Conservation (phyloP, 768 basidiomycete genomes). For the Trametes elegans region DNA sequence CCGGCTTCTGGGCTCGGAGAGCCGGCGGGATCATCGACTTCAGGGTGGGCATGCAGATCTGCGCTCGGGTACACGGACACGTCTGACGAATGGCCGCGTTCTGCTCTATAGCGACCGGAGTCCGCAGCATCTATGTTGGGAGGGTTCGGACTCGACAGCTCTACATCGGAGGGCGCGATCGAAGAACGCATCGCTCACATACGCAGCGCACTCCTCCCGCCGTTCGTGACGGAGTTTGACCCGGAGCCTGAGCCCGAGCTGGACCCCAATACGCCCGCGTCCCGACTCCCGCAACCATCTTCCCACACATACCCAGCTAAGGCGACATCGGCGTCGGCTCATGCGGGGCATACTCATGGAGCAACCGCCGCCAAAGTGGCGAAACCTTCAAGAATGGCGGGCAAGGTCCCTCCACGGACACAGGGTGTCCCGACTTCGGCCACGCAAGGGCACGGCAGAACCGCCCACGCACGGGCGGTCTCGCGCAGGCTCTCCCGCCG, state of each 20-base stretch:
- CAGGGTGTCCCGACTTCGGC: neutral
- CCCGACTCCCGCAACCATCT: slow-evolving; percentile 3
- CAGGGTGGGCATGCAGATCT: slow-evolving; percentile 2
- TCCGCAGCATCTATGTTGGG: neutral
- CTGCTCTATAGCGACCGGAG: neutral
- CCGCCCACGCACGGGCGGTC: neutral
- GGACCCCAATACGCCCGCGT: neutral
- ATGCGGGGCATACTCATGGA: neutral
- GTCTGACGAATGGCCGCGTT: neutral
- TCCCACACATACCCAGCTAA: neutral
- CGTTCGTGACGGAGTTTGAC: slow-evolving; percentile 5
- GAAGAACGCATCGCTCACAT: slow-evolving; percentile 20
- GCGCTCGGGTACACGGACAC: neutral
- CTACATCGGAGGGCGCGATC: slow-evolving; percentile 1
- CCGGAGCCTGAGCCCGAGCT: slow-evolving; percentile 1
- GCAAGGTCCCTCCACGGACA: neutral
- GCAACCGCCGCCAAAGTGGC: neutral
- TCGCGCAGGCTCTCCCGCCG: slow-evolving; percentile 18
- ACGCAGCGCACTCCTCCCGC: slow-evolving; percentile 11
- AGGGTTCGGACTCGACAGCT: neutral
- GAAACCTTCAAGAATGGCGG: no score
- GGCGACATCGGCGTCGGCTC: neutral
- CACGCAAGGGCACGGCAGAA: neutral
- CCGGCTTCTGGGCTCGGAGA: slow-evolving; percentile 9
- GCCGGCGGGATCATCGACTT: neutral